Conservation (phyloP, 176 grass and related monocot species). For the Puccinellia tenuiflora region DNA sequence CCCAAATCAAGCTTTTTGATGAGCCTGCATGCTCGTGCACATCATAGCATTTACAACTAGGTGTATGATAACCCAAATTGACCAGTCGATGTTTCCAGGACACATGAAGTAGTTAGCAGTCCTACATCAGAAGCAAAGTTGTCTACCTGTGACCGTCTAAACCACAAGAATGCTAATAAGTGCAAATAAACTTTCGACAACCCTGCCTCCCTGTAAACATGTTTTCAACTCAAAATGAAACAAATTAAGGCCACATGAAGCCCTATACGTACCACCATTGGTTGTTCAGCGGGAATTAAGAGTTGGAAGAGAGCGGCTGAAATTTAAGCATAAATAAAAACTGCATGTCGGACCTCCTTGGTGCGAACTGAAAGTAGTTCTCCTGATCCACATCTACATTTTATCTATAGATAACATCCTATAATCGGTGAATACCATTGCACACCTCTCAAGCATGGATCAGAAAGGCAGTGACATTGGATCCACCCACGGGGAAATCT, state of each 20-base stretch:
- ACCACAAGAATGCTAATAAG: slow-evolving; percentile 10
- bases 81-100: neutral
- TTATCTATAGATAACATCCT: neutral
- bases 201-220: neutral
- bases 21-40: neutral
- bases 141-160: slow-evolving; percentile 23
- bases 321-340: neutral
- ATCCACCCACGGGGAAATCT: neutral
- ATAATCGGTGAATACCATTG: neutral
- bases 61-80: neutral
- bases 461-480: neutral
- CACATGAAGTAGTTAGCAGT: neutral
- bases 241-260: neutral
- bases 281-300: neutral
- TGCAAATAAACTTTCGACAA: neutral
- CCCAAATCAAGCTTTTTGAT: neutral
- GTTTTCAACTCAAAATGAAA: neutral
- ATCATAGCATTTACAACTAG: neutral
- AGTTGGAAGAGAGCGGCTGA: neutral
- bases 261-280: neutral
- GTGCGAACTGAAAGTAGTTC: neutral
- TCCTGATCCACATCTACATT: neutral
- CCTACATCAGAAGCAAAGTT: slow-evolving; percentile 25
- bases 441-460: neutral
- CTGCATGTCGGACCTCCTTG: neutral